Conservation (phyloP, 371 early-diverging fungal species). For the Mortierella sp. region DNA sequence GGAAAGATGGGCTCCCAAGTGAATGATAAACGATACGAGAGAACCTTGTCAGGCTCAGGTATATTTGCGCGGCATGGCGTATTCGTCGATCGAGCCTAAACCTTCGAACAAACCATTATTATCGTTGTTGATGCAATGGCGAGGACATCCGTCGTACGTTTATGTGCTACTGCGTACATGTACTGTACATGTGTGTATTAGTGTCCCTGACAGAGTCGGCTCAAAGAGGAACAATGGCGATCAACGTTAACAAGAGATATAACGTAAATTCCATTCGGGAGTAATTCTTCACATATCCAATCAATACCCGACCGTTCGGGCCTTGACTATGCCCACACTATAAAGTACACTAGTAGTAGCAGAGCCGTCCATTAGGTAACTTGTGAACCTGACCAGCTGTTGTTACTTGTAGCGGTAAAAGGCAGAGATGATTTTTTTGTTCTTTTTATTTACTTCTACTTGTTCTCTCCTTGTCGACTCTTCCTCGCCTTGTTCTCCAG, state of each 20-base stretch:
- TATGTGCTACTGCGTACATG: not conserved
- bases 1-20: not conserved
- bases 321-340: not conserved
- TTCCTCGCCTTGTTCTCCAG: too few relatives aligned
- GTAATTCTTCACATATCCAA: too few relatives aligned
- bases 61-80: not conserved
- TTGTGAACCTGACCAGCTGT: conserved; percentile 7
- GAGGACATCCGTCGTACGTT: not conserved
- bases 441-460: not conserved
- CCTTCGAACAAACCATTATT: not conserved
- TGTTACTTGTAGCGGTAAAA: not conserved
- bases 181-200: not conserved
- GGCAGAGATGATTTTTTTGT: not conserved
- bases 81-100: not conserved
- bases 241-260: too few relatives aligned
- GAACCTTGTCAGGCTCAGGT: not conserved
- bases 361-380: not conserved
- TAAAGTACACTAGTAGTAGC: not conserved
- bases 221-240: not conserved
- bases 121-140: not conserved
- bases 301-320: too few relatives aligned
- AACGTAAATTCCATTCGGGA: too few relatives aligned
- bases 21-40: not conserved
- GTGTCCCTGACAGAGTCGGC: not conserved
- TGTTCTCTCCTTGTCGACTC: too few relatives aligned